Percentiles rank a stretch among this genome's conserved stretches.
phyloP scores from a whole-genome alignment of 192 early-diverging fungal species.

The Backusella circina region DNA sequence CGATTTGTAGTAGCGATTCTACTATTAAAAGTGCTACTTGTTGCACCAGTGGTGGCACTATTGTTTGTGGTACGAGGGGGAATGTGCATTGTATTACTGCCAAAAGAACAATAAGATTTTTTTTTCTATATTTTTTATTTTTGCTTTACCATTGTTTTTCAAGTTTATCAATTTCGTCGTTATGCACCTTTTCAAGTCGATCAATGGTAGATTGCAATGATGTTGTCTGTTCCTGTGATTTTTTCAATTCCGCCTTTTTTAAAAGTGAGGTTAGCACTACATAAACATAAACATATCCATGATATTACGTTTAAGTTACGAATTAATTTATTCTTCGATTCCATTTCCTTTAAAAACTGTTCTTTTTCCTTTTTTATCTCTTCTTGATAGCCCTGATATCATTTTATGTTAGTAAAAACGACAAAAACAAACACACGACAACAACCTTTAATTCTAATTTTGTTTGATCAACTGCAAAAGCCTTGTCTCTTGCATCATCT shows the following conservation, averaged over 20 bases:
- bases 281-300: neutral
- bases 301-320: neutral
- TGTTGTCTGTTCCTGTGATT: constrained; percentile 11
- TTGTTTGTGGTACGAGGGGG: constrained; percentile 13
- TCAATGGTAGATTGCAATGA: constrained; percentile 11
- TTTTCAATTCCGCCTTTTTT: constrained; percentile 4
- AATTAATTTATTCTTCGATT: neutral
- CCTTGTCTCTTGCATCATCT: constrained; percentile 25
- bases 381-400: neutral
- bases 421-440: neutral
- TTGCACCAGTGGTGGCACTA: neutral
- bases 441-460: constrained; percentile 12
- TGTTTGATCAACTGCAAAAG: constrained; percentile 6
- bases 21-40: neutral
- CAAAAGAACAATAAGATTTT: neutral
- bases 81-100: neutral
- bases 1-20: neutral
- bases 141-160: constrained; percentile 7
- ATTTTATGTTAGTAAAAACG: neutral
- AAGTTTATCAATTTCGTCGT: neutral
- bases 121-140: neutral
- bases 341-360: neutral
- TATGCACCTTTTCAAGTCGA: neutral
- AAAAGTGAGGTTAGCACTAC: neutral
- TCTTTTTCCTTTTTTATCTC: neutral